These are phyloP conservation scores for Spongiforma sp. DNA, from an alignment of 1,284 basidiomycete species.

Conservation along the genomic window DNA sequence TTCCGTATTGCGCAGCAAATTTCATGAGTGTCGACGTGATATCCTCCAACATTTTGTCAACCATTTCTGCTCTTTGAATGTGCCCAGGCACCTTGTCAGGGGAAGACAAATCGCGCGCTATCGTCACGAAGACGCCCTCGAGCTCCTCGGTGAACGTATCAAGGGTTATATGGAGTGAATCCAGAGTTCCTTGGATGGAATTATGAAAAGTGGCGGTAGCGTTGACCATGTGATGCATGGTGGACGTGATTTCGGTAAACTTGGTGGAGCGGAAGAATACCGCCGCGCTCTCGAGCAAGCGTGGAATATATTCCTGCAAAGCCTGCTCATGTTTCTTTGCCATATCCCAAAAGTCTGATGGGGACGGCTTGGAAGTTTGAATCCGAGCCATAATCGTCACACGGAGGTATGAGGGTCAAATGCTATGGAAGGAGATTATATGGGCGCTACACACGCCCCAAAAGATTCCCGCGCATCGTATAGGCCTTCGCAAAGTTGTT, in stretches of 20 bases:
- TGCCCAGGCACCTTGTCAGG: slow-evolving; percentile 8
- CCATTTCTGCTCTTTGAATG: slow-evolving; percentile 11
- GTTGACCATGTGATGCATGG: slow-evolving; percentile 10
- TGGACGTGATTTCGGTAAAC: slow-evolving; percentile 2
- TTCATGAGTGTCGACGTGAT: neutral
- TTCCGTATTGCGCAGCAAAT: neutral
- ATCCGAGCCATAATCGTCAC: too few relatives aligned
- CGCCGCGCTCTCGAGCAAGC: slow-evolving; percentile 1
- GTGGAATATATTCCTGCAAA: slow-evolving; percentile 7
- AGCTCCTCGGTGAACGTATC: slow-evolving; percentile 9
- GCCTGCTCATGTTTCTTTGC: neutral
- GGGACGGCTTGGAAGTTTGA: neutral
- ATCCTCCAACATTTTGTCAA: slow-evolving; percentile 16
- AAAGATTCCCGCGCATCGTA: too few relatives aligned
- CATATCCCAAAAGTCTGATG: slow-evolving; percentile 14
- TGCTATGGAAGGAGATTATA: too few relatives aligned
- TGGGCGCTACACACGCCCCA: too few relatives aligned
- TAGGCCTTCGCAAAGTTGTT: too few relatives aligned
- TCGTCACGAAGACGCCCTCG: slow-evolving; percentile 6
- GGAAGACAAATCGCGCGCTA: slow-evolving; percentile 5
- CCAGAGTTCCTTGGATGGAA: slow-evolving; percentile 1
- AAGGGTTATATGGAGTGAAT: slow-evolving; percentile 2
- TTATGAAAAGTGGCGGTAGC: slow-evolving; percentile 9
- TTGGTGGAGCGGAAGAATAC: slow-evolving; percentile 4
- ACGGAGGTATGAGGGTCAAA: too few relatives aligned